Evolutionary conservation across 306 rosid genomes (phyloP).

Genomic region (Medicago ruthenica): DNA sequence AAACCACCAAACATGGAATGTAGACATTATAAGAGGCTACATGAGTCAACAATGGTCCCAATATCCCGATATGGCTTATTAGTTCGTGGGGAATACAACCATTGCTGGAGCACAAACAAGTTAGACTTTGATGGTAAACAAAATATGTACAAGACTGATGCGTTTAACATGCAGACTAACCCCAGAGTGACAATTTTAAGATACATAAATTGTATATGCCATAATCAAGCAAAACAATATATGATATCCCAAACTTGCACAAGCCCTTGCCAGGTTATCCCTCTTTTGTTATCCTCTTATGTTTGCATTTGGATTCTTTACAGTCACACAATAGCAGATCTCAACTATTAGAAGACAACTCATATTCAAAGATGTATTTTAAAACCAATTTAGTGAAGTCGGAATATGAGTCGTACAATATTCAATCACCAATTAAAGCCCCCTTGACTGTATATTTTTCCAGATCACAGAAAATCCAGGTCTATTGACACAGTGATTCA

Average conservation of each 20-base stretch:
- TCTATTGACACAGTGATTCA: conserved; percentile 7
- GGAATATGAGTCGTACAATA: background rate
- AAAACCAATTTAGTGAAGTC: background rate
- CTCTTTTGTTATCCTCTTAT: background rate
- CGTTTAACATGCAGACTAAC: background rate
- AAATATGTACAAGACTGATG: background rate
- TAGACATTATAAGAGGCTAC: background rate
- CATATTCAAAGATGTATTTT: background rate
- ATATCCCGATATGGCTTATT: background rate
- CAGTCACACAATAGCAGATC: background rate
- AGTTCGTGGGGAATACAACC: background rate
- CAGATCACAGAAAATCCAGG: background rate
- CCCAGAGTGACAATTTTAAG: background rate
- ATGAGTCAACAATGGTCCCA: background rate
- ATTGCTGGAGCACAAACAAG: background rate
- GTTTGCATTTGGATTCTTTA: background rate
- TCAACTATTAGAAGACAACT: background rate
- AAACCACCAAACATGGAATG: conserved; percentile 12
- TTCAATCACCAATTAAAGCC: background rate
- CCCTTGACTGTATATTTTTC: background rate
- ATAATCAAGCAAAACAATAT: background rate
- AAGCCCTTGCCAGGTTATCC: background rate
- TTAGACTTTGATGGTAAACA: background rate
- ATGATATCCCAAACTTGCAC: conserved; percentile 2
- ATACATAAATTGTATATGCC: background rate